Percentiles rank a stretch among this genome's conserved stretches.
Conservation (phyloP, 768 basidiomycete species). For the Pisolithus orientalis region DNA sequence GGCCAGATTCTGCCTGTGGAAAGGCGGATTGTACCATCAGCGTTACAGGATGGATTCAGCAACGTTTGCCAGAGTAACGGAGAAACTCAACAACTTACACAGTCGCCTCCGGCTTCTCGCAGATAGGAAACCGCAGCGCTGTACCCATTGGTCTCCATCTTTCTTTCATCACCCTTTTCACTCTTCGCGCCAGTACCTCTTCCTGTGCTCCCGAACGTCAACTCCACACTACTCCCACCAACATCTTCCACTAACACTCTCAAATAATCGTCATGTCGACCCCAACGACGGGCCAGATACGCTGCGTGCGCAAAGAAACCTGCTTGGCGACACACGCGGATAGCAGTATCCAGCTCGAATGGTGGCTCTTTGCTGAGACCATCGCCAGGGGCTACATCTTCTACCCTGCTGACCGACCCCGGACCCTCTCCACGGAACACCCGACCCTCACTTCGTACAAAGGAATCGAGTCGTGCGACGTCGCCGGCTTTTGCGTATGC, state of each 20-base stretch:
- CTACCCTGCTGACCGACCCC: slow-evolving; percentile 12
- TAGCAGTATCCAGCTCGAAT: slow-evolving; percentile 95
- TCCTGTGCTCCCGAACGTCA: not conserved
- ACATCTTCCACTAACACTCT: slow-evolving; percentile 93
- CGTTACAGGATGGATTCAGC: too few species aligned
- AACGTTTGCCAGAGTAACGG: too few species aligned
- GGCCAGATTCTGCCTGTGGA: slow-evolving; percentile 77
- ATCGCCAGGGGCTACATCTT: slow-evolving; percentile 20
- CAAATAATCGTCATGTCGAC: slow-evolving; percentile 87
- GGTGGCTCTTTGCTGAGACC: slow-evolving; percentile 67
- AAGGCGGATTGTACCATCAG: not conserved
- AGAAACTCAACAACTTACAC: slow-evolving; percentile 42
- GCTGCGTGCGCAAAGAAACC: slow-evolving; percentile 94
- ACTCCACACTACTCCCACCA: slow-evolving; percentile 23
- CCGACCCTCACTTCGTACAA: slow-evolving; percentile 83
- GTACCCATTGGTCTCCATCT: slow-evolving; percentile 33
- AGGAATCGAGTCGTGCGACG: slow-evolving; percentile 77
- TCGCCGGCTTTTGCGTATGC: slow-evolving; percentile 98
- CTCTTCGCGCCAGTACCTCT: not conserved
- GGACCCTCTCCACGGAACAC: slow-evolving; percentile 23
- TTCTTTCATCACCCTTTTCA: slow-evolving; percentile 29
- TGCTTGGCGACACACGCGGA: slow-evolving; percentile 93
- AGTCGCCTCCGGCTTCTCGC: slow-evolving; percentile 68
- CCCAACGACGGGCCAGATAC: slow-evolving; percentile 89
- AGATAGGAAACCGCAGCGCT: slow-evolving; percentile 79